Percentiles rank a stretch among this genome's conserved stretches.
These are phyloP conservation scores for Fusarium dimerum DNA, from an alignment of 2,329 filamentous ascomycete species.

Conservation along the genomic window DNA sequence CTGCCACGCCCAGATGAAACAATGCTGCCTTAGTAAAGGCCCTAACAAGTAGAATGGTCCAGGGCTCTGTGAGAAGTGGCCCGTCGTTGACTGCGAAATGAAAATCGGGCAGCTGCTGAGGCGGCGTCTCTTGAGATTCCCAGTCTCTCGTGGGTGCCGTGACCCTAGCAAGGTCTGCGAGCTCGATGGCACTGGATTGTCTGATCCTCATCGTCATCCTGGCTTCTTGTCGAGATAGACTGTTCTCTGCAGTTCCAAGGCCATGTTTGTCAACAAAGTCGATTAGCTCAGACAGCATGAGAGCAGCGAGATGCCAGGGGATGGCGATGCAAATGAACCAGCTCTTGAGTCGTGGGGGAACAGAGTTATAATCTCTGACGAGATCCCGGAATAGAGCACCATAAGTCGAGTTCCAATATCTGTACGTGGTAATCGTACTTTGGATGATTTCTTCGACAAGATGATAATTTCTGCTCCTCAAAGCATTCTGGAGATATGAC, in stretches of 20 bases:
- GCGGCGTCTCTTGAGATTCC: not conserved
- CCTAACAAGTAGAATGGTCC: conserved; percentile 56
- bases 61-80: conserved; percentile 58
- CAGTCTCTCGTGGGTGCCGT: conserved; percentile 35
- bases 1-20: conserved; percentile 36
- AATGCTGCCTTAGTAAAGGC: conserved; percentile 49
- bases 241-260: conserved; percentile 21
- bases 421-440: conserved; percentile 48
- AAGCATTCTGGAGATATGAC: conserved; percentile 51
- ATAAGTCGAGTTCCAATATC: conserved; percentile 56
- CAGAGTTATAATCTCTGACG: conserved; percentile 46
- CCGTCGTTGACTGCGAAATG: conserved; percentile 55
- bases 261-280: conserved; percentile 46
- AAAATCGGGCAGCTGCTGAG: conserved; percentile 39
- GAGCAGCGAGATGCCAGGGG: conserved; percentile 58
- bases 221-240: conserved; percentile 24
- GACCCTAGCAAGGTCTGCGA: conserved; percentile 50
- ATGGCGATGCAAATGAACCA: conserved; percentile 59
- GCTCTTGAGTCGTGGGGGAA: conserved; percentile 55
- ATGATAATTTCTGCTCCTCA: conserved; percentile 40
- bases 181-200: conserved; percentile 43
- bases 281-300: conserved; percentile 57
- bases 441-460: conserved; percentile 50
- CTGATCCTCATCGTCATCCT: conserved; percentile 43
- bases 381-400: conserved; percentile 53